A percentile compares a stretch with the other conserved stretches of the same genome.
Conservation (phyloP, 306 rosid species). For the Leucaena leucocephala region DNA sequence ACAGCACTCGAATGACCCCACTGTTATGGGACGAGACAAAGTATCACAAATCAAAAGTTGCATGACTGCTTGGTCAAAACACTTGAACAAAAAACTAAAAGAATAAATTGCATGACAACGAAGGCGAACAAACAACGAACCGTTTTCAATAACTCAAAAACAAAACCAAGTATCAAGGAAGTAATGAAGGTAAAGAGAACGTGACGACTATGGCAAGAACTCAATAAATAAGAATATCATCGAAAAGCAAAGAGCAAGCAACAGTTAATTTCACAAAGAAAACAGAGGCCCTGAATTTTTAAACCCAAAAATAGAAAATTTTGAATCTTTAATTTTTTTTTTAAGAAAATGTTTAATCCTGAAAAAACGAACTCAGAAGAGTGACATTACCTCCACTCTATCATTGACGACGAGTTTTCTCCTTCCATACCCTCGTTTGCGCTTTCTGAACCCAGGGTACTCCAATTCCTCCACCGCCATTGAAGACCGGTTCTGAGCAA, state of each 20-base stretch:
- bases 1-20: background rate
- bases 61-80: constrained; percentile 3
- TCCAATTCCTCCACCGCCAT: constrained; percentile 41
- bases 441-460: background rate
- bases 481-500: constrained; percentile 7
- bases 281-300: constrained; percentile 17
- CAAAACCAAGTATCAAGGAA: constrained; percentile 2
- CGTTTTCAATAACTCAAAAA: background rate
- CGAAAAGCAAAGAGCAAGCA: background rate
- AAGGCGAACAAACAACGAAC: constrained; percentile 1
- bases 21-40: constrained; percentile 2
- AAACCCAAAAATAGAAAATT: background rate
- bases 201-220: background rate
- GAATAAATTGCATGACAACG: constrained; percentile 24
- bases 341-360: background rate
- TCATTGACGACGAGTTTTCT: constrained; percentile 40
- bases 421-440: constrained; percentile 20
- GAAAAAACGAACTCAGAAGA: background rate
- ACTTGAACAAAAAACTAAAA: background rate
- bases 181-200: background rate
- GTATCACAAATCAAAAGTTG: constrained; percentile 24
- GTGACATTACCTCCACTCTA: constrained; percentile 50
- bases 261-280: background rate
- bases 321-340: background rate
- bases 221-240: background rate